Conservation (phyloP, 2,329 filamentous ascomycete genomes). For the Aureobasidium sp. region DNA sequence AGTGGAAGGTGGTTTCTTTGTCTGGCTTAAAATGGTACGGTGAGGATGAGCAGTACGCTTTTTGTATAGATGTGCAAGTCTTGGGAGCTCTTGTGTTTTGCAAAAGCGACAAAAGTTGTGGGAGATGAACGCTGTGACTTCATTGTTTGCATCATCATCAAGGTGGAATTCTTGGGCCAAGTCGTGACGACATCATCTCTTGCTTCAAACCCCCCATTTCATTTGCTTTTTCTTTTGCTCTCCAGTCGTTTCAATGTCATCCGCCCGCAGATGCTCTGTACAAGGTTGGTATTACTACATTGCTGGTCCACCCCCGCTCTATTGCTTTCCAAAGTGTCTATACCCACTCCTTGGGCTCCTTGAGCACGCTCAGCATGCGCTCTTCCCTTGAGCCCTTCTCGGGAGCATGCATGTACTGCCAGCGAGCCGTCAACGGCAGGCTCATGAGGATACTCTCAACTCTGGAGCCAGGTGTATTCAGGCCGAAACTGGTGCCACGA, state of each 20-base stretch:
- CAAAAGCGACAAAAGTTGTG: too few relatives aligned
- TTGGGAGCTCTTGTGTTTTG: too few relatives aligned
- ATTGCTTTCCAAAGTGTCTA: constrained; percentile 23
- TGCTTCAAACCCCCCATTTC: too few relatives aligned
- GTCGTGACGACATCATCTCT: constrained; percentile 16
- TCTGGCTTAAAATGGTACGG: neutral
- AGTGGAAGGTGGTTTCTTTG: neutral
- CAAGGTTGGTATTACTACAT: neutral
- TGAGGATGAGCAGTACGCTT: too few relatives aligned
- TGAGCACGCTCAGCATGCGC: constrained; percentile 66
- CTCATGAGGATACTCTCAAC: constrained; percentile 98
- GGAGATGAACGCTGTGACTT: too few relatives aligned
- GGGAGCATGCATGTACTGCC: constrained; percentile 92
- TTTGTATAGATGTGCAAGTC: too few relatives aligned
- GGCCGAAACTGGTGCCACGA: constrained; percentile 84
- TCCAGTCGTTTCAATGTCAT: constrained; percentile 1
- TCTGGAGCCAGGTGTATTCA: constrained; percentile 84
- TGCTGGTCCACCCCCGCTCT: neutral
- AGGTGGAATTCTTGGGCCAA: too few relatives aligned
- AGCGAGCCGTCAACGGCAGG: constrained; percentile 82
- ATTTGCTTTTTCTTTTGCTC: neutral
- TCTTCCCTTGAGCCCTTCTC: constrained; percentile 70
- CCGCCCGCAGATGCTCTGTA: constrained; percentile 15
- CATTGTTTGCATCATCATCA: too few relatives aligned
- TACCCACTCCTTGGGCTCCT: constrained; percentile 56